Evolutionary conservation across 805 yeast genomes (phyloP), one percentile per base, ranked within the genome.

Genomic region (Candida oleophila): DNA sequence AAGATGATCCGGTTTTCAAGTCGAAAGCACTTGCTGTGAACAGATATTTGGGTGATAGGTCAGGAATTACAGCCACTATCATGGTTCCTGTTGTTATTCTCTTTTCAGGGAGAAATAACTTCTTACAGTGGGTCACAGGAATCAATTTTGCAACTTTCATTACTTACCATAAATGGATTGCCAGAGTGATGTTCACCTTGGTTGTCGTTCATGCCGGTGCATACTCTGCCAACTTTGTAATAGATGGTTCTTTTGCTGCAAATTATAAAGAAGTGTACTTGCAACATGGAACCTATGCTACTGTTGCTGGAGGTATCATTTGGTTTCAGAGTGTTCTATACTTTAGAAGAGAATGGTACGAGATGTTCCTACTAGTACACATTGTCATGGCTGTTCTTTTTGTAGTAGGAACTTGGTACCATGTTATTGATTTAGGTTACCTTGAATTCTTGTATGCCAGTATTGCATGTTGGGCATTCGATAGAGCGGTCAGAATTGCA

Each of bases 351-450:
- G 55, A 44, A 20, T 64, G 64, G 63, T 71, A 71, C 53, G 76
- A 71, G 52, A 44, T 60, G 1, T 71, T 71, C 47, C 55, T 70
- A 16, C 22, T 61, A 8, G 19, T 63, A 32, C 77, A 71, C 46
- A 66, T 69, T 15, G 40, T 59, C 57, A 55, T 51, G 68, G 79
- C 69, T 46, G 74, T 42, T 43, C 63, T 48, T 46, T 68, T 56
- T 69, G 66, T 55, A 73, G 80, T 43, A 55, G 83, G 80, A 56
- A 72, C 53, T 44, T 69, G 68, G 80, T 62, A 59, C 52, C 75
- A 48, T 73, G 70, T 74, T 39, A 57, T 61, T 45, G 62, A 50
- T 42, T 61, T 65, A 55, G 76, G 54, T 0, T 70, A 64, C 42
- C 57, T 57, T 18, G 54, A 57, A 52, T 57, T 66, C 43, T 52